These are phyloP conservation scores for Lignosus rhinocerotis DNA, from an alignment of 1,284 basidiomycete genomes.

Conservation along the genomic window DNA sequence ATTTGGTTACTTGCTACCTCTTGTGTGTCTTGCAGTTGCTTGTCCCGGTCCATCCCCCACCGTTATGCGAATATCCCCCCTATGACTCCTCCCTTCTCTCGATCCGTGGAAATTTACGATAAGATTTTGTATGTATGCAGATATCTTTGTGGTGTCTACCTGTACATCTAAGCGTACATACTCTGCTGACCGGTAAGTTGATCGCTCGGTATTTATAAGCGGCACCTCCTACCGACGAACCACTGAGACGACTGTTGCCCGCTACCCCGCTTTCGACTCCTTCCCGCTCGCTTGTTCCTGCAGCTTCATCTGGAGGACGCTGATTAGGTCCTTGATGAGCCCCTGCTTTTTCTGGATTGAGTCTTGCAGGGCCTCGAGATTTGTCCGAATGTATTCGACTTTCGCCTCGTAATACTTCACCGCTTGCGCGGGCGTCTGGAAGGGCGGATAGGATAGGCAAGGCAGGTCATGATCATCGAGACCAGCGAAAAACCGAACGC, in stretches of 20 bases:
- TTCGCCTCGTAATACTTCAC: conserved; percentile 68
- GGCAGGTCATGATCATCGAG: neutral
- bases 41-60: conserved; percentile 9
- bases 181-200: neutral
- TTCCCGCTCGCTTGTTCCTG: conserved; percentile 43
- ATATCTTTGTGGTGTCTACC: conserved; percentile 7
- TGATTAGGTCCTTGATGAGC: conserved; percentile 74
- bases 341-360: conserved; percentile 90
- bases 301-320: conserved; percentile 78
- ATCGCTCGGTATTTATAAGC: neutral
- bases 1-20: conserved; percentile 7
- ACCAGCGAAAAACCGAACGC: neutral
- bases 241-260: neutral
- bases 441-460: neutral
- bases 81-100: conserved; percentile 3
- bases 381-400: conserved; percentile 75
- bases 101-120: neutral
- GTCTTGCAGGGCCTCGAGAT: conserved; percentile 81
- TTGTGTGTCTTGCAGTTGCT: conserved; percentile 8
- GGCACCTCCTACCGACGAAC: neutral
- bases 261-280: conserved; percentile 26
- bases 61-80: conserved; percentile 13
- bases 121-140: conserved; percentile 8
- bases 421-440: neutral
- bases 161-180: conserved; percentile 15